Base-by-base conservation (phyloP, 202 grass and related monocot genomes). In the Cymbopogon flexuosus region DNA sequence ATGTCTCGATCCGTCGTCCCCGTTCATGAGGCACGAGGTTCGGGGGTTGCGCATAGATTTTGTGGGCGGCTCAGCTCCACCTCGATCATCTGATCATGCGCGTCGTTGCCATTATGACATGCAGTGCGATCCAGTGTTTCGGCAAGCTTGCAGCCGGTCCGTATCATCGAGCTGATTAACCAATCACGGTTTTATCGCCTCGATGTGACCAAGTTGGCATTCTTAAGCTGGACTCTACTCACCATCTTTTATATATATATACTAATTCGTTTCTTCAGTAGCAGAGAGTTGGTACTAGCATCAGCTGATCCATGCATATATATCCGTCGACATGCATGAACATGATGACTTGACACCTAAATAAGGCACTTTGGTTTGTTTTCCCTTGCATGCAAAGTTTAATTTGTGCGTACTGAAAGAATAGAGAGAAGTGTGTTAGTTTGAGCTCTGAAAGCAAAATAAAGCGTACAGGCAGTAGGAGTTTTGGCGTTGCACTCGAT, bases 181-280 rank as follows among this genome's bases (percentile, higher is more conserved):
- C 68, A 78, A 85, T 35, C 69, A 15, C 57, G 9, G 39, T 52
- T 61, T 40, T 29, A 21, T 42, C 22, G 65, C 73, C 14, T 30
- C 87, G 79, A 68, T 89, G 73, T 82, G 79, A 89, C 68, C 83
- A 85, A 89, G 78, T 82, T 86, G 83, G 73, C 73, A 89, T 85
- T 85, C 72, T 85, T 89, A 41, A 72, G 65, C 10, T 35, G 21
- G 16, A 81, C 71, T 85, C 70, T 19, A 59, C 3, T 16, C 46
- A 18, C 45, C 45, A 47, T 47, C 13, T 49, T 49, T 16, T 6
- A 15, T 16, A 0, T 47, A 45, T 31, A 31, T 31, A 31, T 31
- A 31, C 2, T 31, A 31, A 31, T 15, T 18, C 46, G 46, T 49
- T 0, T 49, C 46, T 49, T 49, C 46, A 1, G 46, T 49, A 6